Conservation (phyloP, 129 eudicot genomes). For the Flaveria bidentis region DNA sequence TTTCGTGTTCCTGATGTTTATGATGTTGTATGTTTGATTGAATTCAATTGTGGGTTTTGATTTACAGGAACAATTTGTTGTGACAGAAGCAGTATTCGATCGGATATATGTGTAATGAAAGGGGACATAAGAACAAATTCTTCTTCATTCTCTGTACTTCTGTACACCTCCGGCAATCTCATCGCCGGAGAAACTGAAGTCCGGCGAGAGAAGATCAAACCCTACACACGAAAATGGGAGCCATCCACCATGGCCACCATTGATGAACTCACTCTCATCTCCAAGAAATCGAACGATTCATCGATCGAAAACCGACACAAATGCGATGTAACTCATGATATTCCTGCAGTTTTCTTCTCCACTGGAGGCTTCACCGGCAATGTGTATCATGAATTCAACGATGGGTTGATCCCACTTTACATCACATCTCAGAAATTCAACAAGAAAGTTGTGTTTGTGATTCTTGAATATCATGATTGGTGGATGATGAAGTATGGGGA, state of each 20-base stretch:
- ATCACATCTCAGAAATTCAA: constrained; percentile 80
- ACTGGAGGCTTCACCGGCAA: constrained; percentile 97
- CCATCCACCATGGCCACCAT: constrained; percentile 69
- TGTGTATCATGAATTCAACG: constrained; percentile 92
- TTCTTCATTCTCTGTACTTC: constrained; percentile 58
- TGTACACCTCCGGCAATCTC: constrained; percentile 43
- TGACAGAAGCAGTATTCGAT: constrained; percentile 70
- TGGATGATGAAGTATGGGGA: constrained; percentile 83
- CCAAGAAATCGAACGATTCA: constrained; percentile 37
- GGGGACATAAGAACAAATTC: constrained; percentile 92
- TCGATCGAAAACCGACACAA: constrained; percentile 21
- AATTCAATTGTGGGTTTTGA: neutral
- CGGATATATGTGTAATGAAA: constrained; percentile 81
- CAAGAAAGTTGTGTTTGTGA: constrained; percentile 89
- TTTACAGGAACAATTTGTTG: constrained; percentile 88
- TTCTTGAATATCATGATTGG: constrained; percentile 93
- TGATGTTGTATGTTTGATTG: neutral
- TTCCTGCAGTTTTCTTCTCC: constrained; percentile 94
- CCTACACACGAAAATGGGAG: constrained; percentile 97
- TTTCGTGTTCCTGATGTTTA: constrained; percentile 17
- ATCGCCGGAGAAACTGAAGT: constrained; percentile 30
- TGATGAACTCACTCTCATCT: constrained; percentile 66
- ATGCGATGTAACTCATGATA: constrained; percentile 74
- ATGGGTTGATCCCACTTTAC: constrained; percentile 83
- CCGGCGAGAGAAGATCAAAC: constrained; percentile 76